A percentile compares a stretch with the other conserved stretches of the same genome.
These are phyloP conservation scores for Blastocystis sp. DNA, from an alignment of 352 stramenopile genomes.

Conservation along the genomic window DNA sequence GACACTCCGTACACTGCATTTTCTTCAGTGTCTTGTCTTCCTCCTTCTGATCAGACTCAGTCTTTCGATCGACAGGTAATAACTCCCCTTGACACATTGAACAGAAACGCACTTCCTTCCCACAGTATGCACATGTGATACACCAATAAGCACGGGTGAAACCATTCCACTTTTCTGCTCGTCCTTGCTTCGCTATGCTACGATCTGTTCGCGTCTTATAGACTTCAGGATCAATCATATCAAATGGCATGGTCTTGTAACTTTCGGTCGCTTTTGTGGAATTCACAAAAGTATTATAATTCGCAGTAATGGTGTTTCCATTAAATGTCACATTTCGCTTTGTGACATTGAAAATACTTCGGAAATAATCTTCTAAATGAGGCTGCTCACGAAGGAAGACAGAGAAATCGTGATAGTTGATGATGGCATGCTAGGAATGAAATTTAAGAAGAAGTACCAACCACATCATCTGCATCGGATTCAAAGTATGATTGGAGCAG, in stretches of 20 bases:
- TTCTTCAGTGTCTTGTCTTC: constrained; percentile 32
- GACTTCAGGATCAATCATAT: constrained; percentile 48
- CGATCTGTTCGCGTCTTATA: constrained; percentile 46
- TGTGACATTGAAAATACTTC: constrained; percentile 45
- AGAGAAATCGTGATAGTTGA: constrained; percentile 63
- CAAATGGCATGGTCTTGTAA: constrained; percentile 57
- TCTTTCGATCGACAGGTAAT: constrained; percentile 41
- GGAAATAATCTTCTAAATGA: constrained; percentile 48
- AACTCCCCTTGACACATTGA: constrained; percentile 63
- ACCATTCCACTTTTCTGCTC: constrained; percentile 18
- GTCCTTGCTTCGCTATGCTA: constrained; percentile 21
- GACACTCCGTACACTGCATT: constrained; percentile 54
- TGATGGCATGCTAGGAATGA: constrained; percentile 11
- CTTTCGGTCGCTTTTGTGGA: neutral
- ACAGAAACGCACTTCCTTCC: constrained; percentile 64
- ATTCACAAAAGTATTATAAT: constrained; percentile 63
- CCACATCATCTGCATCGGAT: constrained; percentile 17
- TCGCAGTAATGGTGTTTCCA: constrained; percentile 28
- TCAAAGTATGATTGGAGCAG: constrained; percentile 42
- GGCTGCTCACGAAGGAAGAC: constrained; percentile 53
- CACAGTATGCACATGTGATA: constrained; percentile 51
- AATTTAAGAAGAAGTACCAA: neutral
- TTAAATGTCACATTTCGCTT: constrained; percentile 64
- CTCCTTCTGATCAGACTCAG: neutral
- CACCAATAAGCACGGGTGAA: constrained; percentile 66